A percentile compares a stretch with the other conserved stretches of the same genome.
These are phyloP conservation scores for Corchorus olitorius DNA, from an alignment of 345 rosid species.

Conservation along the genomic window DNA sequence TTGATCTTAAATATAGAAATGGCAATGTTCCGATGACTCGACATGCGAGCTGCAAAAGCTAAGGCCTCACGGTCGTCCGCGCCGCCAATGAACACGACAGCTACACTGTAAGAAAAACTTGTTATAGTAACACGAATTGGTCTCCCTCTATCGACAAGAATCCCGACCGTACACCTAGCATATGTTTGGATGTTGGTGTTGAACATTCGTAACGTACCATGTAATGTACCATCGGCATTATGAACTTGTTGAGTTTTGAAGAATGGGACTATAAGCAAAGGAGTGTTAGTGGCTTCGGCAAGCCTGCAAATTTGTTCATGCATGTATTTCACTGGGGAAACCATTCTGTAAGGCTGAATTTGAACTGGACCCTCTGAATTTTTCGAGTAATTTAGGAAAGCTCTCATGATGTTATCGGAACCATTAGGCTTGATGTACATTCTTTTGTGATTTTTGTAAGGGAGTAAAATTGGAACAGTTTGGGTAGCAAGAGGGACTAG, in stretches of 20 bases:
- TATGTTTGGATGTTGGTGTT: not conserved
- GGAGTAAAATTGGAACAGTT: not conserved
- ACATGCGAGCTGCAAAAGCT: not conserved
- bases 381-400: not conserved
- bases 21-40: not conserved
- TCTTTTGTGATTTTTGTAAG: conserved; percentile 9
- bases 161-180: not conserved
- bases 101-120: not conserved
- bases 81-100: not conserved
- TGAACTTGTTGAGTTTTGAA: conserved; percentile 1
- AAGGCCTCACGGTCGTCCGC: not conserved
- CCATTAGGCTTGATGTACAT: not conserved
- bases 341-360: conserved; percentile 1
- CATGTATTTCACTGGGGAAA: not conserved
- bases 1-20: not conserved
- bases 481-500: not conserved
- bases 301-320: conserved; percentile 6
- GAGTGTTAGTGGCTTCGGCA: not conserved
- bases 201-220: too few relatives aligned
- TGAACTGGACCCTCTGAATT: not conserved
- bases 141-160: too few relatives aligned
- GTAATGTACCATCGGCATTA: not conserved
- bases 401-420: conserved; percentile 13
- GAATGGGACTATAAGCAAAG: not conserved
- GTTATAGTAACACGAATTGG: not conserved